Evolutionary conservation across 148 eudicot genomes (phyloP), one percentile per base, ranked within the genome.

Genomic region (Rhododendron henanense): DNA sequence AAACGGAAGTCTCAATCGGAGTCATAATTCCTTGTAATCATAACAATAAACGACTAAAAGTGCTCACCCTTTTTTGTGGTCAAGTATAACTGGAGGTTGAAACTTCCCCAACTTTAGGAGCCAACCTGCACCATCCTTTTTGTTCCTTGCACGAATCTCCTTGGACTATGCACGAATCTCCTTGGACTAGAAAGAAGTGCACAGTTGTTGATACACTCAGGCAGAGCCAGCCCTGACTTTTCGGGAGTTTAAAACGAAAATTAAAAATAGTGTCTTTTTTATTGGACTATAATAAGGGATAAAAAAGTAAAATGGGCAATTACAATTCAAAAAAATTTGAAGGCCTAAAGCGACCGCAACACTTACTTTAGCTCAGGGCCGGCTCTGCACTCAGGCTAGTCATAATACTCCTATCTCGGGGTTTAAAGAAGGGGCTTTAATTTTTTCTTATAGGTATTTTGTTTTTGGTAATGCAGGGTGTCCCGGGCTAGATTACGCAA

Each of bases 41-140:
- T 81, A 55, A 35, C 71, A 28, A 4, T 57, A 13, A 18, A 53
- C 10, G 71, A 81, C 69, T 31, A 81, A 15, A 55, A 57, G 6
- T 10, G 10, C 28, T 10, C 83, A 16, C 63, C 19, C 65, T 33
- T 57, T 18, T 57, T 19, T 3, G 47, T 19, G 44, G 5, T 50
- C 65, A 35, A 48, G 33, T 31, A 44, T 69, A 28, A 13, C 65
- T 74, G 23, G 48, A 28, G 67, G 25, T 18, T 50, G 80, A 35
- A 31, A 31, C 80, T 84, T 84, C 85, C 85, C 79, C 69, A 35
- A 18, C 31, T 74, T 74, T 28, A 8, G 85, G 85, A 84, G 67
- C 85, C 67, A 74, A 21, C 79, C 53, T 15, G 41, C 85, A 35
- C 83, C 83, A 33, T 16, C 25, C 0, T 51, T 50, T 78, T 50